These are phyloP conservation scores for Psilocybe sp. DNA, from an alignment of 768 basidiomycete genomes.

Conservation along the genomic window DNA sequence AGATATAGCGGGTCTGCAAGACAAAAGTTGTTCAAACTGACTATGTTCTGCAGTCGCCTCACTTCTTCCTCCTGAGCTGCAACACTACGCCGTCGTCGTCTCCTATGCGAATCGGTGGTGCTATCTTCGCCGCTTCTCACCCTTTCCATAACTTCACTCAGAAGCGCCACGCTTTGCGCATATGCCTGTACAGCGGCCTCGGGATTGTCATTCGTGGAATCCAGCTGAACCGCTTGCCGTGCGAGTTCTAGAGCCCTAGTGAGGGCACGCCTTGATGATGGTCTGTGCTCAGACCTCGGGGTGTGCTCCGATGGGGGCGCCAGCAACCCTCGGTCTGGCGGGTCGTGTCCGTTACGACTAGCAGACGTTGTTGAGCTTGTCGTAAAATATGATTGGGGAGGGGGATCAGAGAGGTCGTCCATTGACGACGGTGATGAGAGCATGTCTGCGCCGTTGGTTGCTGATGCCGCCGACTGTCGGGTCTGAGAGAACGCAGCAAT, in stretches of 20 bases:
- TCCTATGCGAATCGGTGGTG: slow-evolving; percentile 60
- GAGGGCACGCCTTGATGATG: slow-evolving; percentile 82
- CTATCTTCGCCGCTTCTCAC: slow-evolving; percentile 84
- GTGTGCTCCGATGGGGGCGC: slow-evolving; percentile 21
- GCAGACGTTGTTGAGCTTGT: slow-evolving; percentile 30
- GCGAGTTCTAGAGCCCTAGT: slow-evolving; percentile 86
- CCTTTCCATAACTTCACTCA: slow-evolving; percentile 91
- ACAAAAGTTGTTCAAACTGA: slow-evolving; percentile 36
- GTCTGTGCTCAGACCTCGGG: slow-evolving; percentile 50
- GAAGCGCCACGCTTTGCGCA: slow-evolving; percentile 77
- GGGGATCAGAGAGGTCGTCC: slow-evolving; percentile 56
- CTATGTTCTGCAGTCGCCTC: slow-evolving; percentile 80
- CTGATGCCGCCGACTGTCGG: slow-evolving; percentile 26
- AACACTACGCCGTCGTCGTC: slow-evolving; percentile 67
- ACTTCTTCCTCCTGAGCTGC: slow-evolving; percentile 94
- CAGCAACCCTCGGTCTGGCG: slow-evolving; percentile 20
- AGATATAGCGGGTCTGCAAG: background rate
- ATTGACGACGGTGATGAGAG: slow-evolving; percentile 33
- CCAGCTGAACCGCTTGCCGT: slow-evolving; percentile 85
- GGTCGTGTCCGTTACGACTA: slow-evolving; percentile 21
- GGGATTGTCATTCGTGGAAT: slow-evolving; percentile 85
- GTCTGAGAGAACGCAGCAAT: slow-evolving; percentile 63
- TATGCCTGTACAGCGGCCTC: slow-evolving; percentile 89
- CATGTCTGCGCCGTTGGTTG: slow-evolving; percentile 19
- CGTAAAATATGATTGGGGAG: slow-evolving; percentile 51